phyloP scores from a whole-genome alignment of 345 rosid species.

The Kandelia obovata region DNA sequence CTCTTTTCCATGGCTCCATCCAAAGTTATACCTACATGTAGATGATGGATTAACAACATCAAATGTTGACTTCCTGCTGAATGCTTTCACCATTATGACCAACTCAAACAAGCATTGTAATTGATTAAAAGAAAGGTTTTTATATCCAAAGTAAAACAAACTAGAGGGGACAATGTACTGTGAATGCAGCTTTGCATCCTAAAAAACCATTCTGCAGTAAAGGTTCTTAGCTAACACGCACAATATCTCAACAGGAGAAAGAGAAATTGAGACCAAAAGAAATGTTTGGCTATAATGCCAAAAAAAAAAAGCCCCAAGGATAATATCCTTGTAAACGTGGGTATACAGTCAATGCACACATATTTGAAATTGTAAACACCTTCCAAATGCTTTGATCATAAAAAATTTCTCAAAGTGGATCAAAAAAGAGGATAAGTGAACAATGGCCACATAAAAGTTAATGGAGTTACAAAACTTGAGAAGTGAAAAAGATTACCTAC shows the following conservation, averaged over 20 bases:
- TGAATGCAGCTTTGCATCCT: background rate
- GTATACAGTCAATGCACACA: no score
- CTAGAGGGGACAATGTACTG: background rate
- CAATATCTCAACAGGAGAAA: background rate
- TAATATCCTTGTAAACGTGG: no score
- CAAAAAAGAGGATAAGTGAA: background rate
- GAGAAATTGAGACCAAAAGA: background rate
- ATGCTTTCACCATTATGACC: slow-evolving; percentile 8
- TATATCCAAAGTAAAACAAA: background rate
- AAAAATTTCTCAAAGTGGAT: background rate
- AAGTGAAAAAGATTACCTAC: slow-evolving; percentile 46
- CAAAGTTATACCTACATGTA: slow-evolving; percentile 70
- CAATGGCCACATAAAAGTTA: background rate
- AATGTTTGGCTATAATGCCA: no score
- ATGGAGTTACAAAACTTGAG: background rate
- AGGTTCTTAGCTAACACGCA: background rate
- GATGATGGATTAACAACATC: background rate
- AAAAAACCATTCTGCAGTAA: slow-evolving; percentile 4
- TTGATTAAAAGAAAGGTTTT: background rate
- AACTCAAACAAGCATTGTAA: background rate
- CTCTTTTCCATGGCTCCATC: slow-evolving; percentile 99
- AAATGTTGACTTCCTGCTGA: background rate
- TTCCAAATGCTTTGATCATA: background rate
- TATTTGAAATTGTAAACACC: background rate
- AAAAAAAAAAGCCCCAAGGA: no score